phyloP scores from a whole-genome alignment of 768 basidiomycete species.

The Russula dissimulans region DNA sequence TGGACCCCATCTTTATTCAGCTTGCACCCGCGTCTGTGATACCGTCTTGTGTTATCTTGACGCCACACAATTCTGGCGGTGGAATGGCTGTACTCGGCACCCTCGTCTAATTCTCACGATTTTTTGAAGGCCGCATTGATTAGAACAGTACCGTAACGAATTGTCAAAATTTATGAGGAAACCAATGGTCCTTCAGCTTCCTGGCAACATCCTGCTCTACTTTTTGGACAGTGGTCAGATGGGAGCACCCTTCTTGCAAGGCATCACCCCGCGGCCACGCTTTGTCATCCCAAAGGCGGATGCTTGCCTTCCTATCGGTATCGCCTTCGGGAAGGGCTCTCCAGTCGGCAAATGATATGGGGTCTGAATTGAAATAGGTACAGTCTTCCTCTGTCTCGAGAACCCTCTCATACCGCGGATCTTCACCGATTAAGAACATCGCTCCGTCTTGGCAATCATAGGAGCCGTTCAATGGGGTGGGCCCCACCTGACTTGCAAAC shows the following conservation, averaged over 20 bases:
- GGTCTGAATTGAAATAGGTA: background rate
- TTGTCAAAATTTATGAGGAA: constrained; percentile 45
- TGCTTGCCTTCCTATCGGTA: background rate
- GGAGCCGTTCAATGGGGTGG: background rate
- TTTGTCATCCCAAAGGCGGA: constrained; percentile 6
- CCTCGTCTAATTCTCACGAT: background rate
- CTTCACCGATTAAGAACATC: background rate
- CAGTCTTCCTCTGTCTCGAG: background rate
- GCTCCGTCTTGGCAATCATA: background rate
- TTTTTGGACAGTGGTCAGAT: constrained; percentile 27
- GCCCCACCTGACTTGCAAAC: background rate
- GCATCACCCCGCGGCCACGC: background rate
- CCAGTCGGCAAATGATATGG: background rate
- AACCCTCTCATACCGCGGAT: background rate
- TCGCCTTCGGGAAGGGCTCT: background rate
- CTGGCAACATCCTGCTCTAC: constrained; percentile 57
- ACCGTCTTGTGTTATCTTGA: background rate
- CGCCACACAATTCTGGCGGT: background rate
- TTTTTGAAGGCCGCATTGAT: background rate
- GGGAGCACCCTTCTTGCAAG: background rate
- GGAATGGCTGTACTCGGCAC: background rate
- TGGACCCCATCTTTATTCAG: background rate
- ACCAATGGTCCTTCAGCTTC: constrained; percentile 53
- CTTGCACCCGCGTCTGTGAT: background rate
- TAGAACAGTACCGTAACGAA: background rate